phyloP scores from a whole-genome alignment of 331 rosid genomes.

The Malus hybrid region DNA sequence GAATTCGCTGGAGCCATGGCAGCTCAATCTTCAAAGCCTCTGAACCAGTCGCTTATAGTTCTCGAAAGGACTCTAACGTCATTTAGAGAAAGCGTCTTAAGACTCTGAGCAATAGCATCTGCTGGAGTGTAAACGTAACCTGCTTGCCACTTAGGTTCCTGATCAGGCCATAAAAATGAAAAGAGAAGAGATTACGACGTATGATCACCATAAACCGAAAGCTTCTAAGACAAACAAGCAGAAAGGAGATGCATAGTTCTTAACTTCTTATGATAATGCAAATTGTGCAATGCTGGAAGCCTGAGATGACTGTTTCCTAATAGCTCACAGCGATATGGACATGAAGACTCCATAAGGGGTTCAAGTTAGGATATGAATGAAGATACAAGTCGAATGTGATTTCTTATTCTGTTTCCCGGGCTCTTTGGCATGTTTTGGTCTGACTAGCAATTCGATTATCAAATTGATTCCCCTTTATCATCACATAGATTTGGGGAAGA shows the following conservation, averaged over 20 bases:
- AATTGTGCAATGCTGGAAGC: not conserved
- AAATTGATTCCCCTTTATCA: not conserved
- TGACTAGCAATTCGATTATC: not conserved
- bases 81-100: conserved; percentile 58
- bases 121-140: conserved; percentile 47
- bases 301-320: not conserved
- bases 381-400: not conserved
- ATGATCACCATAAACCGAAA: not conserved
- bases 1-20: not conserved
- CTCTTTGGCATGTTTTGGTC: not conserved
- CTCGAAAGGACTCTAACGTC: conserved; percentile 53
- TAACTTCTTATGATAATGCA: not conserved
- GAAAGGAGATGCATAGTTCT: not conserved
- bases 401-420: not conserved
- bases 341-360: not conserved
- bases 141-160: conserved; percentile 57
- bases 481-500: not conserved
- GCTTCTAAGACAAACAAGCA: not conserved
- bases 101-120: conserved; percentile 71
- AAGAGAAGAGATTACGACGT: not conserved
- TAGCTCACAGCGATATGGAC: not conserved
- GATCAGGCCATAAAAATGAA: not conserved
- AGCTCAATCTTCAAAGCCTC: conserved; percentile 41
- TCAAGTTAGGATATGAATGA: not conserved
- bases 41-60: conserved; percentile 66